A percentile compares a stretch with the other conserved stretches of the same genome.
Evolutionary conservation across 1,284 basidiomycete species (phyloP).

Genomic region (Amylostereum chailletii): DNA sequence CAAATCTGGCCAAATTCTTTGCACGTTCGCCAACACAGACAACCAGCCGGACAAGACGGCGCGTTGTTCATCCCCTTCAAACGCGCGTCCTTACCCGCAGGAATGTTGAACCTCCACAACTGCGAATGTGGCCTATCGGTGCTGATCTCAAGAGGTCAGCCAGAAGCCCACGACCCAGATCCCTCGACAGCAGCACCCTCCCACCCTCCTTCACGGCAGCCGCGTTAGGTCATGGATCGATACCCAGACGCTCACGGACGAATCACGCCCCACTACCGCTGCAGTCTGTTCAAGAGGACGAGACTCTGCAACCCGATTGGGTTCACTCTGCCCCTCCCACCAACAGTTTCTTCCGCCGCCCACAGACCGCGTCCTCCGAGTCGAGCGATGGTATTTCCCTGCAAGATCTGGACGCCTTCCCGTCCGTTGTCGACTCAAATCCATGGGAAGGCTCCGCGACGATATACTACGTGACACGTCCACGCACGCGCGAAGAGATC

Average conservation of each 20-base stretch:
- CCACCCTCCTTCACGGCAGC: neutral
- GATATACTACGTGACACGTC: neutral
- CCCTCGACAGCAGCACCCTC: neutral
- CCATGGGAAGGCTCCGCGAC: neutral
- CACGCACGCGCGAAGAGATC: neutral
- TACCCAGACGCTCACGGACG: neutral
- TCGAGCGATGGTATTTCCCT: neutral
- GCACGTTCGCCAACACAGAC: slow-evolving; percentile 11
- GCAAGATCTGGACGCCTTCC: neutral
- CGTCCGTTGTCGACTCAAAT: neutral
- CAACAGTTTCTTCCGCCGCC: neutral
- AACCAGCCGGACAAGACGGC: neutral
- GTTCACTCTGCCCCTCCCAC: neutral
- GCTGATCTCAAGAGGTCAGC: neutral
- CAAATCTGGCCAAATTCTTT: slow-evolving; percentile 12
- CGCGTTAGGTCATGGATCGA: neutral
- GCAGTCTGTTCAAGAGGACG: neutral
- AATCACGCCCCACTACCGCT: neutral
- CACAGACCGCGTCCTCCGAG: neutral
- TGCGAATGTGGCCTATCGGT: neutral
- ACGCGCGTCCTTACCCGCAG: neutral
- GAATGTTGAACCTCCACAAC: neutral
- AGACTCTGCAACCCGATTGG: neutral
- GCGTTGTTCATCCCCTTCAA: neutral
- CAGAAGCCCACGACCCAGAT: neutral